These are phyloP conservation scores for Aspergillus tamarii DNA, from an alignment of 2,329 filamentous ascomycete species.

Conservation along the genomic window DNA sequence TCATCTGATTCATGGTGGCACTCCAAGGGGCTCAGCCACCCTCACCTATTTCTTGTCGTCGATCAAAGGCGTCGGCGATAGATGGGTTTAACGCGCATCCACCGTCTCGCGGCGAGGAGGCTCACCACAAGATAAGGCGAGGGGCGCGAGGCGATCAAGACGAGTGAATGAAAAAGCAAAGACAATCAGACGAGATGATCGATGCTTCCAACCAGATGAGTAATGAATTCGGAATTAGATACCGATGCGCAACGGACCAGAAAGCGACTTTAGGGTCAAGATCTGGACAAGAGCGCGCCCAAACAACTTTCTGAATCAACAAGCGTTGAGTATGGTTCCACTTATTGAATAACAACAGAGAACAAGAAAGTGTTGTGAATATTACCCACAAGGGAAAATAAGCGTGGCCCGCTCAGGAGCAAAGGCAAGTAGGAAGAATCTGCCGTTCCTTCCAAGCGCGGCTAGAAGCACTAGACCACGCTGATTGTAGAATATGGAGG, in stretches of 20 bases:
- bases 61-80: slow-evolving; percentile 29
- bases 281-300: slow-evolving; percentile 3
- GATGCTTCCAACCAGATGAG: neutral
- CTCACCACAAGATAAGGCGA: slow-evolving; percentile 29
- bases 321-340: slow-evolving; percentile 9
- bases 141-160: slow-evolving; percentile 30
- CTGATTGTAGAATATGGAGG: neutral
- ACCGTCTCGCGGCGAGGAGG: slow-evolving; percentile 29
- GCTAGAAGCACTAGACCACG: slow-evolving; percentile 4
- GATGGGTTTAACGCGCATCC: slow-evolving; percentile 35
- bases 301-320: slow-evolving; percentile 10
- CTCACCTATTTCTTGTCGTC: slow-evolving; percentile 34
- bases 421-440: slow-evolving; percentile 21
- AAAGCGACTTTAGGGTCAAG: neutral
- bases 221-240: neutral
- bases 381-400: slow-evolving; percentile 13
- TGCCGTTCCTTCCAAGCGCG: slow-evolving; percentile 16
- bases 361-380: slow-evolving; percentile 9
- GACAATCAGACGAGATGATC: slow-evolving; percentile 19
- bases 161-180: slow-evolving; percentile 20
- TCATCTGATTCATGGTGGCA: slow-evolving; percentile 58
- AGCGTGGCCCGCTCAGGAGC: slow-evolving; percentile 20
- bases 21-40: slow-evolving; percentile 38
- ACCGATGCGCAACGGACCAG: slow-evolving; percentile 16
- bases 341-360: slow-evolving; percentile 13